Evolutionary conservation across 768 basidiomycete genomes (phyloP).

Genomic region (Pulveroboletus sp.): DNA sequence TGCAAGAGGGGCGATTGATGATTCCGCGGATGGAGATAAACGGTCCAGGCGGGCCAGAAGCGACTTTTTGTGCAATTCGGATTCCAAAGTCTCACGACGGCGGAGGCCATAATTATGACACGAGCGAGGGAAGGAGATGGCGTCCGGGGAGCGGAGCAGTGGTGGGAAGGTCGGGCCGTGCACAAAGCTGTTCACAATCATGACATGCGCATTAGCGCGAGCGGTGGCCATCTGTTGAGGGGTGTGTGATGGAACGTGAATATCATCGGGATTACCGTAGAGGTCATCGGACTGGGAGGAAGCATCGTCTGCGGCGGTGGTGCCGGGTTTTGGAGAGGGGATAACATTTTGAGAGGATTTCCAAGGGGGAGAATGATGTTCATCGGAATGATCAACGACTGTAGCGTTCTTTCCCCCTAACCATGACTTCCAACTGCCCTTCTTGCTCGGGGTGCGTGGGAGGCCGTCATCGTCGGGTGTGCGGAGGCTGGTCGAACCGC

Average conservation of each 20-base stretch:
- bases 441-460: constrained; percentile 35
- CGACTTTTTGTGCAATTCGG: constrained; percentile 46
- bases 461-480: constrained; percentile 58
- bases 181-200: constrained; percentile 47
- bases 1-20: constrained; percentile 44
- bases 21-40: constrained; percentile 40
- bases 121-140: constrained; percentile 53
- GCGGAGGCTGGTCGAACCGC: constrained; percentile 47
- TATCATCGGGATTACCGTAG: constrained; percentile 20
- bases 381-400: constrained; percentile 28
- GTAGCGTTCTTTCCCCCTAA: constrained; percentile 37
- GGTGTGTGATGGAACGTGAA: constrained; percentile 12
- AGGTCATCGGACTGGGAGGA: constrained; percentile 39
- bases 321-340: constrained; percentile 21
- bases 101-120: constrained; percentile 41
- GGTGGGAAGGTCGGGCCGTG: constrained; percentile 43
- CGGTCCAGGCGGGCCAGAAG: constrained; percentile 45
- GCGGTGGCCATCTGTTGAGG: constrained; percentile 31
- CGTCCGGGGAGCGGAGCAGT: constrained; percentile 38
- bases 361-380: constrained; percentile 30
- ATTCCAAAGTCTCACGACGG: constrained; percentile 38
- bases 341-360: constrained; percentile 23
- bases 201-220: constrained; percentile 37
- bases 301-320: constrained; percentile 31
- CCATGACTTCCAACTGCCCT: constrained; percentile 57